Evolutionary conservation across 2,329 filamentous ascomycete species (phyloP), one percentile per base, ranked within the genome.

Genomic region (Aspergillus texensis): DNA sequence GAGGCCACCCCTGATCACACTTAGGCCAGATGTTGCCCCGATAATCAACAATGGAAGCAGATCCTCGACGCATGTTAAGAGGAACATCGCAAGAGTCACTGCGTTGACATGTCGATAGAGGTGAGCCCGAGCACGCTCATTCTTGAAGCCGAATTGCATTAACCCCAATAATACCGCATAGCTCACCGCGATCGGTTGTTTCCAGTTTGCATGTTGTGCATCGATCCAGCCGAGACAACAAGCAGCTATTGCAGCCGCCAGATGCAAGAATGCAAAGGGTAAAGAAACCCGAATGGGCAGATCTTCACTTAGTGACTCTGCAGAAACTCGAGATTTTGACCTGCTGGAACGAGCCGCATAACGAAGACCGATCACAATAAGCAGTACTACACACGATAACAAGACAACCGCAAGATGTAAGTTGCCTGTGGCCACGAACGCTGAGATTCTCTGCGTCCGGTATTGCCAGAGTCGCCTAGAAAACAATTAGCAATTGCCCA

Each of bases 21-120:
- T 60, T 12, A 67, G 71, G 19, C 60, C 61, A 58, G 66, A 65
- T 1, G 61, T 62, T 12, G 71, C 62, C 12, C 66, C 71, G 26
- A 76, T 66, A 14, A 75, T 72, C 3, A 59, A 53, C 46, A 74
- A 58, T 1, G 74, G 72, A 3, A 70, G 14, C 50, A 75, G 50
- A 54, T 72, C 52, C 57, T 70, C 67, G 30, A 69, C 34, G 45
- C 58, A 65, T 34, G 69, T 67, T 16, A 75, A 61, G n/a, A 69
- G 9, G 26, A 69, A 68, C 4, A 68, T 58, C 5, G 50, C 58
- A 2, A 66, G 53, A n/a, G 63, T 62, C 26, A 72, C 43, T 16
- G 45, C 58, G 52, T 75, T 76, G 58, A 74, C 65, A 48, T 75
- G 69, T 43, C 65, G 66, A 62, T 69, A 71, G 21, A 74, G 48